phyloP scores from a whole-genome alignment of 306 rosid genomes.

The Cucumis sativus region DNA sequence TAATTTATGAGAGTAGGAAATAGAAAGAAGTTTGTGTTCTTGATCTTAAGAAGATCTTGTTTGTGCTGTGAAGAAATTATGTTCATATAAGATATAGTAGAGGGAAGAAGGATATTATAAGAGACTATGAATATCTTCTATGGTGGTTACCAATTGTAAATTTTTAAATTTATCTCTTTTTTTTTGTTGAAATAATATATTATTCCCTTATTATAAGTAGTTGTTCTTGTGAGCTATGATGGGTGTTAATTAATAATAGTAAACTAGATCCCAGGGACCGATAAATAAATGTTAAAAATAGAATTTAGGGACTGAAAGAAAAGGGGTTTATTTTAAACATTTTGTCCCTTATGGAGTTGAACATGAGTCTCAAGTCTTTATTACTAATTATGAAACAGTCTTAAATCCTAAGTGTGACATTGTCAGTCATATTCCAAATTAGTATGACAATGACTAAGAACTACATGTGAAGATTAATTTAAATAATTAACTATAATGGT shows the following conservation, averaged over 20 bases:
- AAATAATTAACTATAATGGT: background rate
- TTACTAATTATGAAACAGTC: background rate
- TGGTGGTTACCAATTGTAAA: constrained; percentile 4
- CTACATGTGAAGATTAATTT: background rate
- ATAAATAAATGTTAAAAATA: background rate
- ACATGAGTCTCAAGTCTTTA: background rate
- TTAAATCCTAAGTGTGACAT: background rate
- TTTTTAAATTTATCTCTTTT: background rate
- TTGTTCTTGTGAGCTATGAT: too few species aligned
- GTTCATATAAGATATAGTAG: background rate
- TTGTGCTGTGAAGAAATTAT: constrained; percentile 1
- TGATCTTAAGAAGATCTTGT: background rate
- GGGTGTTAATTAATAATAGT: background rate
- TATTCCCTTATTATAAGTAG: too few species aligned
- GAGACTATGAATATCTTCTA: background rate
- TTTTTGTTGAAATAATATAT: too few species aligned
- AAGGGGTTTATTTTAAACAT: background rate
- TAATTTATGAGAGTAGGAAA: constrained; percentile 6
- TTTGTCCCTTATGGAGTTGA: background rate
- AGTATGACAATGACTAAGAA: constrained; percentile 3
- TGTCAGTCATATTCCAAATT: background rate
- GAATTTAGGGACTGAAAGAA: background rate
- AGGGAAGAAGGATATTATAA: background rate
- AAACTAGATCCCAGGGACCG: background rate
- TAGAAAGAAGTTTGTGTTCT: background rate